A percentile compares a stretch with the other conserved stretches of the same genome.
Evolutionary conservation across 495 filamentous ascomycete species (phyloP).

Genomic region (Pyrenopolyporus hunteri): DNA sequence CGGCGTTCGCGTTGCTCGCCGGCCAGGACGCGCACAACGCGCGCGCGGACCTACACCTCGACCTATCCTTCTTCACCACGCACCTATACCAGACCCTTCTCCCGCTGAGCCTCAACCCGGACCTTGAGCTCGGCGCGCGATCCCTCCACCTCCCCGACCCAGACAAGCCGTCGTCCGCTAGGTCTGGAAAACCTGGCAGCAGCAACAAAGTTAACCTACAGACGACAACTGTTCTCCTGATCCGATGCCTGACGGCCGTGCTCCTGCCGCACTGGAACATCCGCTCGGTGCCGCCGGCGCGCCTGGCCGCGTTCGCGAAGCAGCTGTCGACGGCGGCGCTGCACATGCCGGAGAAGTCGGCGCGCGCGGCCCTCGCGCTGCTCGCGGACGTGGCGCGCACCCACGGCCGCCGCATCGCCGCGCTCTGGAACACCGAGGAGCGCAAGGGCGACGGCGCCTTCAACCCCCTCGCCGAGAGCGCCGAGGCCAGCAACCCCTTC

Average conservation of each 20-base stretch:
- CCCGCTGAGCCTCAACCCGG: constrained; percentile 75
- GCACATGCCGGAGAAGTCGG: constrained; percentile 88
- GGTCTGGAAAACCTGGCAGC: constrained; percentile 33
- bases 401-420: constrained; percentile 70
- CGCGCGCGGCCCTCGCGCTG: constrained; percentile 74
- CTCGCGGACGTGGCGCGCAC: constrained; percentile 74
- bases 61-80: constrained; percentile 91
- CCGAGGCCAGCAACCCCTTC: constrained; percentile 62
- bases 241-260: constrained; percentile 79
- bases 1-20: constrained; percentile 85
- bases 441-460: constrained; percentile 69
- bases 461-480: constrained; percentile 54
- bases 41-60: constrained; percentile 71
- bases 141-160: constrained; percentile 82
- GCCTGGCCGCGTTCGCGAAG: constrained; percentile 92
- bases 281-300: constrained; percentile 69
- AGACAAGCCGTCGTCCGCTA: constrained; percentile 49
- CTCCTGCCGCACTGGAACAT: constrained; percentile 70
- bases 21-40: constrained; percentile 83
- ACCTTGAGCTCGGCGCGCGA: constrained; percentile 83
- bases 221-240: constrained; percentile 87
- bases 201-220: constrained; percentile 85
- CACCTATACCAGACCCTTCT: constrained; percentile 88
- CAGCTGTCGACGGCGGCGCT: constrained; percentile 81
- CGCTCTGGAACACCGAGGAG: constrained; percentile 87